phyloP scores from a whole-genome alignment of 164 flowering plant species.

The Houttuynia cordata region DNA sequence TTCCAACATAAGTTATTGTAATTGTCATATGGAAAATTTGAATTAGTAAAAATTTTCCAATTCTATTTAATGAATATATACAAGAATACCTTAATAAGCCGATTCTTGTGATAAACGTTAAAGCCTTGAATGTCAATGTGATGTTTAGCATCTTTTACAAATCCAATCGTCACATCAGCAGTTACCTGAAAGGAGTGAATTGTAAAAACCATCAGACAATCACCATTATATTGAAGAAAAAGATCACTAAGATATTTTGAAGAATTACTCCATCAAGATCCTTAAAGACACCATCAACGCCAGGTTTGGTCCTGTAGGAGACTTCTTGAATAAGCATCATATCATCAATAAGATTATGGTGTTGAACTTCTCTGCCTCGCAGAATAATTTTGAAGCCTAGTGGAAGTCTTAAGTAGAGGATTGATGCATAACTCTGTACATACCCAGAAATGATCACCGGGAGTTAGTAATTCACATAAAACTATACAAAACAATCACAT shows the following conservation, averaged over 20 bases:
- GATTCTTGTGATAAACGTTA: constrained; percentile 92
- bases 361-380: constrained; percentile 87
- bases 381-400: constrained; percentile 62
- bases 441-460: neutral
- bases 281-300: constrained; percentile 38
- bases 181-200: constrained; percentile 33
- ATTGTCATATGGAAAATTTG: neutral
- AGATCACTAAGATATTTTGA: neutral
- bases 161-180: constrained; percentile 79
- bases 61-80: too few relatives aligned
- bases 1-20: too few relatives aligned
- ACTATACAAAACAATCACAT: neutral
- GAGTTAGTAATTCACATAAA: too few relatives aligned
- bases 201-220: neutral
- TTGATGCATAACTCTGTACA: constrained; percentile 81
- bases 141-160: constrained; percentile 85
- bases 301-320: constrained; percentile 59
- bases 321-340: constrained; percentile 62
- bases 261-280: constrained; percentile 35
- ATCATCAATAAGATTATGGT: constrained; percentile 85
- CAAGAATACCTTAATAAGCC: constrained; percentile 66
- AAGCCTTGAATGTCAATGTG: constrained; percentile 96
- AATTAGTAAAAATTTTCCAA: constrained; percentile 7
- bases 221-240: neutral
- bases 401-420: constrained; percentile 81